Evolutionary conservation across 306 rosid genomes (phyloP).

Genomic region (Macrotyloma uniflorum): DNA sequence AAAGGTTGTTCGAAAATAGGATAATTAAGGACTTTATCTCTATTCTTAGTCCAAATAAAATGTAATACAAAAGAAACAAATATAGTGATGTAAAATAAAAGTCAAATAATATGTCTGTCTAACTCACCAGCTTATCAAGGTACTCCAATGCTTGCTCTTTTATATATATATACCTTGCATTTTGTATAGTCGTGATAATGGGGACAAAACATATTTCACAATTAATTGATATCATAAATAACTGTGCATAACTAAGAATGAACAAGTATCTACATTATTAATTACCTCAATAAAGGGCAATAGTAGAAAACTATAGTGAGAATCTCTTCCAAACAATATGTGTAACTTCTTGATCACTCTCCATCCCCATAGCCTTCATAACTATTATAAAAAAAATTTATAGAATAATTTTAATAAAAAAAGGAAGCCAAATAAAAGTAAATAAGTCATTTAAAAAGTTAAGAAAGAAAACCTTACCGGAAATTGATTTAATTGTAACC

Average conservation of each 20-base stretch:
- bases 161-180: slow-evolving; percentile 56
- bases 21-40: neutral
- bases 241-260: neutral
- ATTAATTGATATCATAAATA: slow-evolving; percentile 15
- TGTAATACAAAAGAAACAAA: neutral
- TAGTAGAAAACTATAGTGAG: slow-evolving; percentile 70
- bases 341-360: slow-evolving; percentile 81
- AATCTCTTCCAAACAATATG: slow-evolving; percentile 96
- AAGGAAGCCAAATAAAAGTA: neutral
- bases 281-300: slow-evolving; percentile 85
- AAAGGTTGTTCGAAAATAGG: neutral
- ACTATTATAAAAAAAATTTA: slow-evolving; percentile 56
- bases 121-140: slow-evolving; percentile 48
- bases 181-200: slow-evolving; percentile 74
- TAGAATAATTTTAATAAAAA: slow-evolving; percentile 5
- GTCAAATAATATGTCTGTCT: neutral
- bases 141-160: slow-evolving; percentile 76
- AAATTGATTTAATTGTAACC: slow-evolving; percentile 71
- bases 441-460: slow-evolving; percentile 25
- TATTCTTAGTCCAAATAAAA: neutral
- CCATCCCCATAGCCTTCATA: slow-evolving; percentile 97
- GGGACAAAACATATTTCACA: slow-evolving; percentile 32
- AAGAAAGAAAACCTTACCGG: slow-evolving; percentile 55
- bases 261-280: neutral
- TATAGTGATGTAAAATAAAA: neutral